These are phyloP conservation scores for Talaromyces marneffei DNA, from an alignment of 2,329 filamentous ascomycete species.

Conservation along the genomic window DNA sequence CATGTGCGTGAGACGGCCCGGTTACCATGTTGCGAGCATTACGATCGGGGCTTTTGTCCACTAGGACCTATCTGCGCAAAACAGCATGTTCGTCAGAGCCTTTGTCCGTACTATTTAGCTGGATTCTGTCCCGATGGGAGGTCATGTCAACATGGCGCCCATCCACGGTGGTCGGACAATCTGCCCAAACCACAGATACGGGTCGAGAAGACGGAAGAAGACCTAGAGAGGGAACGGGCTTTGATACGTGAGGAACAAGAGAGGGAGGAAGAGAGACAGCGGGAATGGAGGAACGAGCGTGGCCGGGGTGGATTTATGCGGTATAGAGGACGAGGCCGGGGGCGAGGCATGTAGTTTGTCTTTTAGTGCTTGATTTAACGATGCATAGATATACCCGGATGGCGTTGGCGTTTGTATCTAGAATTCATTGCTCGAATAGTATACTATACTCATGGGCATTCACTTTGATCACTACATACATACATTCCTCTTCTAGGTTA, in stretches of 20 bases:
- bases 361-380: not conserved
- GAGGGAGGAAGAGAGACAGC: constrained; percentile 49
- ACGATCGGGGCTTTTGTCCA: constrained; percentile 90
- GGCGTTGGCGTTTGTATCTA: constrained; percentile 5
- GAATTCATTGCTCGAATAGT: not conserved
- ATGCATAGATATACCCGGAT: constrained; percentile 2
- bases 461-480: not conserved
- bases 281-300: constrained; percentile 49
- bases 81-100: constrained; percentile 73
- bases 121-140: constrained; percentile 88
- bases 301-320: constrained; percentile 44
- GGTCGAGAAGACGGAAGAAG: constrained; percentile 68
- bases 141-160: constrained; percentile 71
- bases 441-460: not conserved
- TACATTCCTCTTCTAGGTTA: not conserved
- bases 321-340: constrained; percentile 44
- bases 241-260: constrained; percentile 57
- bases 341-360: constrained; percentile 9
- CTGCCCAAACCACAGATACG: constrained; percentile 53
- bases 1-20: constrained; percentile 80
- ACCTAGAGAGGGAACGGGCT: constrained; percentile 54
- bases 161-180: constrained; percentile 71
- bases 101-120: constrained; percentile 82
- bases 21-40: constrained; percentile 77
- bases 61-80: constrained; percentile 82